These are phyloP conservation scores for Adansonia grandidieri DNA, from an alignment of 441 rosid species.

Conservation along the genomic window DNA sequence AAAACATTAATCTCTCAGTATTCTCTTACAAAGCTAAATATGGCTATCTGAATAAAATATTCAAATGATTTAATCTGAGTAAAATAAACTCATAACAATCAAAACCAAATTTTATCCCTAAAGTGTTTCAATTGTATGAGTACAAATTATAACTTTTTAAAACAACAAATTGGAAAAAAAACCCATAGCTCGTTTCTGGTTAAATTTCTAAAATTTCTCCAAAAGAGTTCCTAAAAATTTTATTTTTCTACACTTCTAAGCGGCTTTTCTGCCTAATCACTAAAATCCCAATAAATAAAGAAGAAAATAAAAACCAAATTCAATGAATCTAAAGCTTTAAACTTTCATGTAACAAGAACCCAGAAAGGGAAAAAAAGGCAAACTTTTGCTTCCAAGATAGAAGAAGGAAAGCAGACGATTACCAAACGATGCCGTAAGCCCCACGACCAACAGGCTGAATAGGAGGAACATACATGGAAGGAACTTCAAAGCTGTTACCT, in stretches of 20 bases:
- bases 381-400: not conserved
- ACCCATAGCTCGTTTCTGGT: not conserved
- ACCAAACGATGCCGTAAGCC: slow-evolving; percentile 88
- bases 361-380: not conserved
- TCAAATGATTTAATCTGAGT: too few relatives aligned
- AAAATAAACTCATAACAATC: not conserved
- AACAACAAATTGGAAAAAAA: slow-evolving; percentile 14
- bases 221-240: not conserved
- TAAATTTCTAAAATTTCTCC: not conserved
- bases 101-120: not conserved
- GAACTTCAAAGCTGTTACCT: slow-evolving; percentile 67
- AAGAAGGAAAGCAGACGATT: slow-evolving; percentile 19
- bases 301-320: not conserved
- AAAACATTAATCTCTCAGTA: not conserved
- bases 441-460: slow-evolving; percentile 82
- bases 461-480: slow-evolving; percentile 81
- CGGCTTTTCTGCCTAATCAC: not conserved
- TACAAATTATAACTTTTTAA: not conserved
- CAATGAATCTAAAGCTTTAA: not conserved
- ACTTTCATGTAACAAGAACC: not conserved
- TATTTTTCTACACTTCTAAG: not conserved
- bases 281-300: not conserved
- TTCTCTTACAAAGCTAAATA: not conserved
- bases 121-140: not conserved
- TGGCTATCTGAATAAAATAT: not conserved